A percentile compares a stretch with the other conserved stretches of the same genome.
phyloP scores from a whole-genome alignment of 169 alveolate species.

The Eimeria mitis region DNA sequence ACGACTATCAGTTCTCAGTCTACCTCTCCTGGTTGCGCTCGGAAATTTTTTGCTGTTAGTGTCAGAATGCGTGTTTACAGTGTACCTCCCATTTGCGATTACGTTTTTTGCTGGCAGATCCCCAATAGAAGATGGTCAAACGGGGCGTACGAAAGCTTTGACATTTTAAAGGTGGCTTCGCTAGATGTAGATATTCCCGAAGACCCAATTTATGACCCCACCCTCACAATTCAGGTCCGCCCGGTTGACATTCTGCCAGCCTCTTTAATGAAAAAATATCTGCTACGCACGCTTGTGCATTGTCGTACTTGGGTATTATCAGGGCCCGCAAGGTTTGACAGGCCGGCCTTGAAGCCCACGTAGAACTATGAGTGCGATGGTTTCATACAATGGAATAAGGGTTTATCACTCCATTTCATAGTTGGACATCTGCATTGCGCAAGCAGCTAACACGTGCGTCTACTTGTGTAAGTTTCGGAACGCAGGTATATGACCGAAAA shows the following conservation, averaged over 20 bases:
- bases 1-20: neutral
- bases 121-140: conserved; percentile 88
- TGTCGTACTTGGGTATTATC: neutral
- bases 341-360: neutral
- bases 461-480: neutral
- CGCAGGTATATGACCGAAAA: conserved; percentile 86
- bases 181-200: conserved; percentile 90
- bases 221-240: conserved; percentile 86
- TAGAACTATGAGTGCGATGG: neutral
- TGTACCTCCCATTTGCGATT: neutral
- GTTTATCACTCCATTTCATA: neutral
- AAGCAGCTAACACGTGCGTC: neutral
- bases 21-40: neutral
- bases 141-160: conserved; percentile 89
- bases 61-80: neutral
- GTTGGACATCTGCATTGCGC: neutral
- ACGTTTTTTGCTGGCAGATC: conserved; percentile 70
- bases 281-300: neutral
- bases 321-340: neutral
- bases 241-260: neutral
- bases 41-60: neutral
- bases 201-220: conserved; percentile 93
- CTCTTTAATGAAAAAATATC: neutral
- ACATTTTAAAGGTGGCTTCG: conserved; percentile 89
- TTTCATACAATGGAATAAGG: neutral